These are phyloP conservation scores for Pythium angustatum DNA, from an alignment of 352 stramenopile species.

Conservation along the genomic window DNA sequence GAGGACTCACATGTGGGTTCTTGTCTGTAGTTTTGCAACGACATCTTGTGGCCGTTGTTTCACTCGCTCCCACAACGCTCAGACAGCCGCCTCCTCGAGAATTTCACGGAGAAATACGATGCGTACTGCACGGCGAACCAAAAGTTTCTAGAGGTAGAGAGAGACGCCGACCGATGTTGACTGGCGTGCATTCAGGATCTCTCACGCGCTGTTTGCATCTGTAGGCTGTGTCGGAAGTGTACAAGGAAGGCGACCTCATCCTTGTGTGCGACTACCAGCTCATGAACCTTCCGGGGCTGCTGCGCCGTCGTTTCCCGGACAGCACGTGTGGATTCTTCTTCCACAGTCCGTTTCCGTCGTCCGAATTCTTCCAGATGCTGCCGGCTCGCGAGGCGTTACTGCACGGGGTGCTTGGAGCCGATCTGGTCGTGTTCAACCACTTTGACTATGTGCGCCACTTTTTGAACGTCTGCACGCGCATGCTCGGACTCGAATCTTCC, in stretches of 20 bases:
- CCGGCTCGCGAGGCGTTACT: slow-evolving; percentile 73
- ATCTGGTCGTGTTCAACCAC: slow-evolving; percentile 89
- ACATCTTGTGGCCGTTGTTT: slow-evolving; percentile 90
- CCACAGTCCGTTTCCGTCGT: slow-evolving; percentile 89
- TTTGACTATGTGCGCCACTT: slow-evolving; percentile 92
- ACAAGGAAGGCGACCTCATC: slow-evolving; percentile 84
- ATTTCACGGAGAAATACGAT: slow-evolving; percentile 88
- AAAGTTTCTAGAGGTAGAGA: slow-evolving; percentile 72
- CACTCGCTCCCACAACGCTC: slow-evolving; percentile 85
- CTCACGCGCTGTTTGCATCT: slow-evolving; percentile 1
- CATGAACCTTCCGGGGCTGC: slow-evolving; percentile 77
- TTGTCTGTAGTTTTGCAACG: slow-evolving; percentile 77
- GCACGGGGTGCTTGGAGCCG: slow-evolving; percentile 80
- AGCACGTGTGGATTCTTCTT: slow-evolving; percentile 89
- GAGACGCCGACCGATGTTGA: background rate
- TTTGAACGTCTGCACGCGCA: slow-evolving; percentile 80
- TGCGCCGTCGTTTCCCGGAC: slow-evolving; percentile 75
- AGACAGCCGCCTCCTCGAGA: slow-evolving; percentile 68
- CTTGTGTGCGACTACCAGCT: slow-evolving; percentile 91
- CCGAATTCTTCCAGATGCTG: slow-evolving; percentile 91
- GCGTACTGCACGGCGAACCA: slow-evolving; percentile 88
- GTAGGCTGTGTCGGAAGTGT: slow-evolving; percentile 69
- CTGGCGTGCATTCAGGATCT: slow-evolving; percentile 7
- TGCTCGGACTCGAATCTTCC: slow-evolving; percentile 85
- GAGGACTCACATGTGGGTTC: no score